Conservation (phyloP, 345 rosid genomes). For the Euphorbia peplus region DNA sequence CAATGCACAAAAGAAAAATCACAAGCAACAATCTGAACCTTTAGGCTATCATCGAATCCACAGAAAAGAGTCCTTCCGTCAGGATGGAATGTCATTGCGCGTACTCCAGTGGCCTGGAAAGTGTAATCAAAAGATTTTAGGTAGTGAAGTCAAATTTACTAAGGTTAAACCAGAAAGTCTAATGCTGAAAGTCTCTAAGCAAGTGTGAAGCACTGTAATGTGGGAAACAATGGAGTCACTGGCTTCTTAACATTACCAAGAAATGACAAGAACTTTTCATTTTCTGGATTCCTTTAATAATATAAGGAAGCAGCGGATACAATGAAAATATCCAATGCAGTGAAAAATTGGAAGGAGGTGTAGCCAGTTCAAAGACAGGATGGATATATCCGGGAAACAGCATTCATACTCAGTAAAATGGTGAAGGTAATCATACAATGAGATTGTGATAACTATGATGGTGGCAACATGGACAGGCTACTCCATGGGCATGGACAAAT, state of each 20-base stretch:
- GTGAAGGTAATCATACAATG: neutral
- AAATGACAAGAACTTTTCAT: too few relatives aligned
- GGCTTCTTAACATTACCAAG: neutral
- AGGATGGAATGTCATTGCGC: slow-evolving; percentile 68
- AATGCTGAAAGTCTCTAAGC: neutral
- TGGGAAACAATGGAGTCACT: too few relatives aligned
- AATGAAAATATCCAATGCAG: neutral
- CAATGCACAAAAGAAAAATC: neutral
- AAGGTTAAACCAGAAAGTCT: neutral
- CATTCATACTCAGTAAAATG: neutral
- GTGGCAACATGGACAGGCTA: neutral
- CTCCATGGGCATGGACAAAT: neutral
- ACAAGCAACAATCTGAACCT: slow-evolving; percentile 50
- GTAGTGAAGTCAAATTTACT: neutral
- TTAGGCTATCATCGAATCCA: slow-evolving; percentile 81
- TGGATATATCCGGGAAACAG: neutral
- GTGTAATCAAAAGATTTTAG: slow-evolving; percentile 9
- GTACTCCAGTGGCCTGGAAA: slow-evolving; percentile 79
- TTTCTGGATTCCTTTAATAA: neutral
- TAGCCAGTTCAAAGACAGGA: neutral
- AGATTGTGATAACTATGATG: neutral
- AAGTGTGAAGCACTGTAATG: too few relatives aligned
- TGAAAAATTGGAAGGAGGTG: neutral
- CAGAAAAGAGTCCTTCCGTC: slow-evolving; percentile 88
- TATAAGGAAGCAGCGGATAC: neutral